Percentiles rank a stretch among this genome's conserved stretches.
Conservation (phyloP, 768 basidiomycete species). For the Lanmaoa rubissima region DNA sequence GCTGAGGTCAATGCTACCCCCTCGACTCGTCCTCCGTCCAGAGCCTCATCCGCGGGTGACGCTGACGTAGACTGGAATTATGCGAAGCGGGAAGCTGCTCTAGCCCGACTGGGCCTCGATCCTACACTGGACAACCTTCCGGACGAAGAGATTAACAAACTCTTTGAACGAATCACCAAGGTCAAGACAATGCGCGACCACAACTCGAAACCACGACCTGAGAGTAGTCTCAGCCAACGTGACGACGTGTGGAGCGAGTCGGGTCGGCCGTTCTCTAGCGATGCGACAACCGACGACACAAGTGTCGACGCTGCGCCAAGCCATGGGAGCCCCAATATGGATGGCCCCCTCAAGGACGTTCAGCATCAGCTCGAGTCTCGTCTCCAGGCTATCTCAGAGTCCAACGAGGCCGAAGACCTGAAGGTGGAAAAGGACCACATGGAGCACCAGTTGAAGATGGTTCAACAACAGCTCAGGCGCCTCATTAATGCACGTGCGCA, state of each 20-base stretch:
- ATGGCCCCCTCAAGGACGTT: slow-evolving; percentile 64
- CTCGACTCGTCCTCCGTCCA: slow-evolving; percentile 74
- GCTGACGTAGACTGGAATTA: slow-evolving; percentile 95
- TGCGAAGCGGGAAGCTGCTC: slow-evolving; percentile 91
- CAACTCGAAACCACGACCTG: slow-evolving; percentile 76
- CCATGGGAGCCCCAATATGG: slow-evolving; percentile 61
- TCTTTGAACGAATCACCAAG: slow-evolving; percentile 92
- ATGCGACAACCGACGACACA: slow-evolving; percentile 83
- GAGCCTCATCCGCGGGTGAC: slow-evolving; percentile 62
- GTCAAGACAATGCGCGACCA: slow-evolving; percentile 87
- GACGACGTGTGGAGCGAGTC: slow-evolving; percentile 90
- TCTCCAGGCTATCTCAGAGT: slow-evolving; percentile 58
- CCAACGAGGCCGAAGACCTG: slow-evolving; percentile 77
- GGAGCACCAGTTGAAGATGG: slow-evolving; percentile 81
- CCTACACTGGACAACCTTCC: slow-evolving; percentile 90
- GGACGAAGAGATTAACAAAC: slow-evolving; percentile 91
- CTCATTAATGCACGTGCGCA: slow-evolving; percentile 72
- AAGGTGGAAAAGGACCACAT: slow-evolving; percentile 92
- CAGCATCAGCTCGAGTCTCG: slow-evolving; percentile 76
- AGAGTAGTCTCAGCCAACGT: slow-evolving; percentile 82
- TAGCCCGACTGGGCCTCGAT: slow-evolving; percentile 82
- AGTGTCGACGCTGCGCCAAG: slow-evolving; percentile 68
- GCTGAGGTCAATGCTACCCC: slow-evolving; percentile 40
- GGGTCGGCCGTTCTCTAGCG: slow-evolving; percentile 76
- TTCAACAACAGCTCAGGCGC: slow-evolving; percentile 80